phyloP scores from a whole-genome alignment of 495 filamentous ascomycete species.

The Aspergillus leporis region DNA sequence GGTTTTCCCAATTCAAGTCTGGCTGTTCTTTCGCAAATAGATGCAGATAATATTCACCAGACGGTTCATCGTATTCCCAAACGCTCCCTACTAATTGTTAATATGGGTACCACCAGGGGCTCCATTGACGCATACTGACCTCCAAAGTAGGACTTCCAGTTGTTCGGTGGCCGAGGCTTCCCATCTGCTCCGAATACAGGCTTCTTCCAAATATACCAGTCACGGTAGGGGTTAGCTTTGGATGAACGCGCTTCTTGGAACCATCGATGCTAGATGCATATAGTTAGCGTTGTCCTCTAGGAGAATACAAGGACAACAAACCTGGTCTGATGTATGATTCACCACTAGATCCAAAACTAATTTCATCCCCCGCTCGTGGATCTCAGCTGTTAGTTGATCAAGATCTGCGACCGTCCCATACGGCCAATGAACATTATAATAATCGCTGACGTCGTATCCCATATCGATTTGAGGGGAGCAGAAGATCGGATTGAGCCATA shows the following conservation, averaged over 20 bases:
- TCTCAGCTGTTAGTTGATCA: slow-evolving; percentile 48
- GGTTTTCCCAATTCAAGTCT: slow-evolving; percentile 71
- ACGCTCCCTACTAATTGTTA: slow-evolving; percentile 24
- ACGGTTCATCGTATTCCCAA: slow-evolving; percentile 62
- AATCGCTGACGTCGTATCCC: slow-evolving; percentile 61
- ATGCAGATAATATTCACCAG: slow-evolving; percentile 64
- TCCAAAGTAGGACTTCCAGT: slow-evolving; percentile 53
- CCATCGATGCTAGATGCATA: slow-evolving; percentile 61
- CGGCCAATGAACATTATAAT: slow-evolving; percentile 51
- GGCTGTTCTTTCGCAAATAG: slow-evolving; percentile 63
- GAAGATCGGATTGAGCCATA: slow-evolving; percentile 67
- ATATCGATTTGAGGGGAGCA: slow-evolving; percentile 50
- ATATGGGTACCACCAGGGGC: not conserved
- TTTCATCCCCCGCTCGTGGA: slow-evolving; percentile 54
- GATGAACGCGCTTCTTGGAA: slow-evolving; percentile 58
- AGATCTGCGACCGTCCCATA: slow-evolving; percentile 59
- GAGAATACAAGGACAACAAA: slow-evolving; percentile 35
- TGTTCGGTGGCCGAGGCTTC: slow-evolving; percentile 57
- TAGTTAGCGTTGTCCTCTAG: slow-evolving; percentile 46
- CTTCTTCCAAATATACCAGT: slow-evolving; percentile 68
- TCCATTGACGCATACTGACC: slow-evolving; percentile 17
- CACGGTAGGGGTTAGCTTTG: slow-evolving; percentile 52
- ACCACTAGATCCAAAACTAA: slow-evolving; percentile 58
- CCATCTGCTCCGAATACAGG: slow-evolving; percentile 46
- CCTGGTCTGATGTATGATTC: slow-evolving; percentile 52